These are phyloP conservation scores for Leishmania lainsoni DNA, from an alignment of 208 protist genomes.

Conservation along the genomic window DNA sequence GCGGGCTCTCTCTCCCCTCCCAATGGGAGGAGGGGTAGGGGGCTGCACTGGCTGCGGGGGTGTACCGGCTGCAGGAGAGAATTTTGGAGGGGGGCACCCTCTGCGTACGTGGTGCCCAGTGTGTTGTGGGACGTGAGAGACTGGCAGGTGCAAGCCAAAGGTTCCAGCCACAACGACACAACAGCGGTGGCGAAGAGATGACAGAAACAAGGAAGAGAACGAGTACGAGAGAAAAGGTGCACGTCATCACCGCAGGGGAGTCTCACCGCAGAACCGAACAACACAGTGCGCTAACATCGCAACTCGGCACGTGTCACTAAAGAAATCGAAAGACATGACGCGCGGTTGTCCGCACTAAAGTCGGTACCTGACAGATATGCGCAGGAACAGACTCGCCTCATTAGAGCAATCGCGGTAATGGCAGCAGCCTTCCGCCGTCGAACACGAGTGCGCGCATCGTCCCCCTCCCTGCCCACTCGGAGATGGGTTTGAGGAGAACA, in stretches of 20 bases:
- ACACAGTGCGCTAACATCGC: neutral
- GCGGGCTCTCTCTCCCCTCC: neutral
- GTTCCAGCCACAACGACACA: neutral
- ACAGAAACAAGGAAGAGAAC: neutral
- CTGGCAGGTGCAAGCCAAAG: neutral
- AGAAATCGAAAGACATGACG: neutral
- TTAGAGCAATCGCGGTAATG: neutral
- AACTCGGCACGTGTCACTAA: neutral
- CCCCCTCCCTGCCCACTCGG: too few relatives aligned
- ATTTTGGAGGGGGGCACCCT: neutral
- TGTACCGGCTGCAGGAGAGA: neutral
- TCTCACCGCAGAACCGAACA: neutral
- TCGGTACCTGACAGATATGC: neutral
- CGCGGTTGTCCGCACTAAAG: neutral
- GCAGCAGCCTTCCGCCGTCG: neutral
- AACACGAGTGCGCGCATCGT: neutral
- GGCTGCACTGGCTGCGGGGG: neutral
- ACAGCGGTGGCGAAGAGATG: neutral
- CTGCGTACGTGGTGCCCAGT: neutral
- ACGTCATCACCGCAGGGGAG: neutral
- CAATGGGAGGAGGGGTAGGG: neutral
- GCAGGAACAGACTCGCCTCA: neutral
- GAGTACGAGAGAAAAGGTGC: neutral
- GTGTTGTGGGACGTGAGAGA: neutral
- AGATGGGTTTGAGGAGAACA: neutral